Evolutionary conservation across 2,329 filamentous ascomycete genomes (phyloP).

Genomic region (Polychaeton citri): DNA sequence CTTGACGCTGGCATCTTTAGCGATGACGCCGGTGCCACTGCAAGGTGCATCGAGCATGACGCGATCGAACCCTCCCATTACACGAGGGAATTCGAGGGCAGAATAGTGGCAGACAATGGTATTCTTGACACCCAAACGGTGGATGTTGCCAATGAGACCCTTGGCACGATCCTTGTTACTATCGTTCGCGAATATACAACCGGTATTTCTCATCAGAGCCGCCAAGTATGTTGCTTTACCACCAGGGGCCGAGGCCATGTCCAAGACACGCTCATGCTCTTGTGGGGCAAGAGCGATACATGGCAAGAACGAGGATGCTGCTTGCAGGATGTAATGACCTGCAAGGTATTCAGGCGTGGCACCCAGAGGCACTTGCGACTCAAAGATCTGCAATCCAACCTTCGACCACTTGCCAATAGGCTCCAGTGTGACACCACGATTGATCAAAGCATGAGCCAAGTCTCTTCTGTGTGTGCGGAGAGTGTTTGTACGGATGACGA

Average conservation of each 20-base stretch:
- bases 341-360: constrained; percentile 95
- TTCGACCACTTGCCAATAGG: constrained; percentile 98
- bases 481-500: constrained; percentile 95
- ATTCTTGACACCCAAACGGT: constrained; percentile 86
- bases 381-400: constrained; percentile 92
- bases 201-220: constrained; percentile 96
- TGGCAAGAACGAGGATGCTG: constrained; percentile 88
- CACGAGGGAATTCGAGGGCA: constrained; percentile 81
- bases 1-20: constrained; percentile 93
- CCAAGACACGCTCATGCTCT: constrained; percentile 79
- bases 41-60: constrained; percentile 91
- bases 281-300: constrained; percentile 96
- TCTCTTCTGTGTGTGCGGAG: constrained; percentile 64
- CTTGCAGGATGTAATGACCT: constrained; percentile 95
- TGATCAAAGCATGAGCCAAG: constrained; percentile 85
- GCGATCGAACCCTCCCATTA: constrained; percentile 91
- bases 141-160: constrained; percentile 95
- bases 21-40: constrained; percentile 92
- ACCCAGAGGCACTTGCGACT: constrained; percentile 74
- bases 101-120: constrained; percentile 93
- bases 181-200: constrained; percentile 92
- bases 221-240: constrained; percentile 94
- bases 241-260: constrained; percentile 90
- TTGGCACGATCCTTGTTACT: constrained; percentile 85
- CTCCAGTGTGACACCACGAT: constrained; percentile 88